Percentiles rank a stretch among this genome's conserved stretches.
These are phyloP conservation scores for Candida khao-thaluensis DNA, from an alignment of 805 yeast species.

Conservation along the genomic window DNA sequence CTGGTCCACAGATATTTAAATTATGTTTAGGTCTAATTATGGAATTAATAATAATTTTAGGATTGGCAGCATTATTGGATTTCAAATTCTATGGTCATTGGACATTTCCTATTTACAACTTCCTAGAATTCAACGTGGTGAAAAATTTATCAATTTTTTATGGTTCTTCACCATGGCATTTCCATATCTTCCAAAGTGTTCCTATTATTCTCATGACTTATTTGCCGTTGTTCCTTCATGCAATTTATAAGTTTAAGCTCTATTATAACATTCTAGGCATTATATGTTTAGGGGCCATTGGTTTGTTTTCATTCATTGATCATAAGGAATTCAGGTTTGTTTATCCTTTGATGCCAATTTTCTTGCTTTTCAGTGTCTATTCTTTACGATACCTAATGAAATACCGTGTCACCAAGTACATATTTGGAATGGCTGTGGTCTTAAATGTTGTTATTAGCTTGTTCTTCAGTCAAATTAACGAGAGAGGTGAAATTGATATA, in stretches of 20 bases:
- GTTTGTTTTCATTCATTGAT: constrained; percentile 59
- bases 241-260: constrained; percentile 14
- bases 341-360: constrained; percentile 77
- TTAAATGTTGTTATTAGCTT: constrained; percentile 43
- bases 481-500: constrained; percentile 79
- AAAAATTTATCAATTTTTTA: constrained; percentile 75
- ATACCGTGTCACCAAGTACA: background rate
- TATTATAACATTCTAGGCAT: constrained; percentile 19
- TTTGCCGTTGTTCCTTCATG: constrained; percentile 54
- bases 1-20: constrained; percentile 2
- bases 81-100: constrained; percentile 54
- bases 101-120: constrained; percentile 65
- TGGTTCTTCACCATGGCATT: constrained; percentile 82
- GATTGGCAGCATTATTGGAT: constrained; percentile 50
- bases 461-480: constrained; percentile 69
- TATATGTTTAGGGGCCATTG: constrained; percentile 43
- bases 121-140: constrained; percentile 74
- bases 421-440: constrained; percentile 18
- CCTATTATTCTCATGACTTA: constrained; percentile 72
- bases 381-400: constrained; percentile 22
- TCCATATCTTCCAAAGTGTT: constrained; percentile 77
- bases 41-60: constrained; percentile 21
- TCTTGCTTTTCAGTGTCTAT: constrained; percentile 51
- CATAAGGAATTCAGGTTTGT: constrained; percentile 94
- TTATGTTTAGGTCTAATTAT: constrained; percentile 20